Evolutionary conservation across 352 stramenopile species (phyloP), one percentile per base, ranked within the genome.

Genomic region (Phytophthora rubi): DNA sequence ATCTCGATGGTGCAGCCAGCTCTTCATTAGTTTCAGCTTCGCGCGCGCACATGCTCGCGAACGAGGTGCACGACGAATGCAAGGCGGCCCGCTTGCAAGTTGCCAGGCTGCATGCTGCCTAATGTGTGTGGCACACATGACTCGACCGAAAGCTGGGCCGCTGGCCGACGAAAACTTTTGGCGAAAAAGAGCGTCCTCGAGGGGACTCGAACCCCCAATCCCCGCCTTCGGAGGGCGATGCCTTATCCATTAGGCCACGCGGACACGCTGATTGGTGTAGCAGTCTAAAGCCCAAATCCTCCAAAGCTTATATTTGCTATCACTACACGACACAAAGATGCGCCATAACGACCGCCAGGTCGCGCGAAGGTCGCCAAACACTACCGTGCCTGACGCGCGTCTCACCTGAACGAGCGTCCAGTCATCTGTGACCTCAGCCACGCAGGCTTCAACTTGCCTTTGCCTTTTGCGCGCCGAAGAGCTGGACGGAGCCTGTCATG

Each of bases 181-280:
- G n/a, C 61, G 47, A 54, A 71, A 66, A 71, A 66, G 23, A 65
- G 55, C 66, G 74, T 87, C 80, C 80, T 84, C 80, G 80, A 86
- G 70, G 80, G 80, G 80, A 86, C 80, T 88, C 77, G 80, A 88
- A 88, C 80, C 78, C 78, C 71, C 80, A 88, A 80, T 88, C 78
- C 73, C 81, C 80, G 80, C 80, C 80, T 88, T 81, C 80, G 80
- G 80, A 88, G 78, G 78, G 80, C 80, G 80, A 88, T 83, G 80
- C 80, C 80, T 88, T 88, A 88, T 88, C 80, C 80, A 88, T 88
- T 88, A 88, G 80, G 80, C 80, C 68, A 75, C 68, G 68, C 68
- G 68, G 68, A 71, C 68, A 65, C 12, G 10, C 13, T 37, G 39
- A 10, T 21, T 21, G 18, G 0, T 21, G 18, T 21, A 21, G 18